Evolutionary conservation across 2,329 filamentous ascomycete genomes (phyloP).

Genomic region (Penicillium sp.): DNA sequence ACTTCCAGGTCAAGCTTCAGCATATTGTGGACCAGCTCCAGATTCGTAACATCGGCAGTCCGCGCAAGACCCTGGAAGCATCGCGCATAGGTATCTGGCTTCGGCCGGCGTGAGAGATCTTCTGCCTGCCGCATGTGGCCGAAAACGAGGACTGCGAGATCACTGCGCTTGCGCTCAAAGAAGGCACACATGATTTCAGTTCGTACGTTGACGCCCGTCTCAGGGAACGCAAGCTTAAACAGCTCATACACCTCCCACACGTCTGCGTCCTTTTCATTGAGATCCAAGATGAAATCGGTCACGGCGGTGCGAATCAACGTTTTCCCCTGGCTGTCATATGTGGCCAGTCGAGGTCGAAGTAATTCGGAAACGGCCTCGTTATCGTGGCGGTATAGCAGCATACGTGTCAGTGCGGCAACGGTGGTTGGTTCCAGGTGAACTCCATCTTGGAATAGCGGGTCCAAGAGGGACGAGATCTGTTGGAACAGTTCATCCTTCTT

Average conservation of each 20-base stretch:
- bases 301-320: slow-evolving; percentile 68
- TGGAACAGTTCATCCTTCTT: slow-evolving; percentile 65
- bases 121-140: slow-evolving; percentile 87
- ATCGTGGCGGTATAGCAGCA: slow-evolving; percentile 76
- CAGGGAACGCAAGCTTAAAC: slow-evolving; percentile 62
- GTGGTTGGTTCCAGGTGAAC: slow-evolving; percentile 74
- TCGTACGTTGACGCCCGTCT: slow-evolving; percentile 66
- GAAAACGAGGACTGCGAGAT: slow-evolving; percentile 86
- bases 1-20: slow-evolving; percentile 88
- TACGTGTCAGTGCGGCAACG: slow-evolving; percentile 70
- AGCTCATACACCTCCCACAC: slow-evolving; percentile 65
- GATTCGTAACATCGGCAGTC: slow-evolving; percentile 62
- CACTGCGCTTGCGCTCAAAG: slow-evolving; percentile 73
- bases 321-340: slow-evolving; percentile 60
- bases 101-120: slow-evolving; percentile 66
- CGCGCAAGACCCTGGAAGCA: slow-evolving; percentile 76
- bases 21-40: slow-evolving; percentile 86
- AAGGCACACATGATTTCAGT: slow-evolving; percentile 79
- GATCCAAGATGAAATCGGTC: slow-evolving; percentile 68
- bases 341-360: slow-evolving; percentile 66
- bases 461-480: slow-evolving; percentile 71
- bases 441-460: slow-evolving; percentile 71
- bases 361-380: slow-evolving; percentile 79
- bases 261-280: slow-evolving; percentile 61
- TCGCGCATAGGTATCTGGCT: slow-evolving; percentile 72